These are phyloP conservation scores for Ophiognomonia clavigignenti-juglandacearum DNA, from an alignment of 2,329 filamentous ascomycete genomes.

Conservation along the genomic window DNA sequence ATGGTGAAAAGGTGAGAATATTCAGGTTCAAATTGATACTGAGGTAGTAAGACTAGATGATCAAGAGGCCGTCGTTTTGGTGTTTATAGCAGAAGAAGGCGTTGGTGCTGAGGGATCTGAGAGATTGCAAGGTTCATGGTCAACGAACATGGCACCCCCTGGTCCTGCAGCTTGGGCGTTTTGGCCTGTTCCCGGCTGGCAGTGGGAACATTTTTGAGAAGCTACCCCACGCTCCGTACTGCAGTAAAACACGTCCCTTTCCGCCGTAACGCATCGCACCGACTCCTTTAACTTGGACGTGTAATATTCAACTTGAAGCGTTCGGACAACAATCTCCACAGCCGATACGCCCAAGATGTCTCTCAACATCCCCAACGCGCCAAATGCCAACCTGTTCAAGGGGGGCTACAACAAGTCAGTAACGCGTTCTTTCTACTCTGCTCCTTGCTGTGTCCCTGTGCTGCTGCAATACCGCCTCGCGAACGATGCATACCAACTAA, in stretches of 20 bases:
- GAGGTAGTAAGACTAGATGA: too few relatives aligned
- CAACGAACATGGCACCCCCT: too few relatives aligned
- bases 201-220: slow-evolving; percentile 8
- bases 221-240: slow-evolving; percentile 12
- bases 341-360: slow-evolving; percentile 62
- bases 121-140: too few relatives aligned
- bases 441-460: slow-evolving; percentile 8
- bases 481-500: slow-evolving; percentile 12
- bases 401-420: slow-evolving; percentile 91
- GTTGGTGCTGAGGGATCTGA: not conserved
- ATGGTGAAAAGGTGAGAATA: not conserved
- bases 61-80: not conserved
- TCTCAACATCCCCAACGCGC: slow-evolving; percentile 89
- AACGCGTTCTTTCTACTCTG: slow-evolving; percentile 20
- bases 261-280: too few relatives aligned
- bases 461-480: slow-evolving; percentile 14
- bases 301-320: not conserved
- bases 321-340: not conserved
- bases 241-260: slow-evolving; percentile 9
- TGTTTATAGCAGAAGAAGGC: not conserved
- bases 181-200: not conserved
- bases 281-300: slow-evolving; percentile 2
- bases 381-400: slow-evolving; percentile 93
- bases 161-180: too few relatives aligned
- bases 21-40: too few relatives aligned